Base-by-base conservation (phyloP, 805 yeast genomes). In the Jamesozyma rosinii region DNA sequence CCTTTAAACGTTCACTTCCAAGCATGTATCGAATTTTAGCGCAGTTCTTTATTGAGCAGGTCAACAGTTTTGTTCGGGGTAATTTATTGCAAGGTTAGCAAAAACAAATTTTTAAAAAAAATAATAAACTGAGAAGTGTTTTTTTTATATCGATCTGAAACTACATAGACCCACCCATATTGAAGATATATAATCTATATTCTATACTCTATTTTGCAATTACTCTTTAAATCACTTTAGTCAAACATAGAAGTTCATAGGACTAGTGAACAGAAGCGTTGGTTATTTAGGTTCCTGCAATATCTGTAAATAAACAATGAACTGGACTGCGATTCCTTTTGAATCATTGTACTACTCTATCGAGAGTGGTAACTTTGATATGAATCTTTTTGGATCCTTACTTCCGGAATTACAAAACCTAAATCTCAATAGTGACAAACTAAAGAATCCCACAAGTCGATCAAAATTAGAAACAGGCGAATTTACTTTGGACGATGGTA, bases 401-500 rank as follows among this genome's bases (percentile, higher is more conserved):
- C 54, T 67, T 33, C 51, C 59, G 20, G 85, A 79, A 61, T 64
- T 80, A 37, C 50, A 58, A 24, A 54, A 59, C 35, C 53, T 79
- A 38, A 61, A 74, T 40, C 48, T 66, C 0, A 65, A 66, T 17
- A 71, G 75, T 5, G 53, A 58, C 17, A 53, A 52, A 33, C n/a
- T 32, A 8, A 76, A 73, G 51, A 72, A 68, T 45, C 70, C 71
- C 15, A 26, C 64, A 5, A 72, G 79, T 37, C 68, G 81, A 53
- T 63, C 67, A 18, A 55, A 56, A 39, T 53, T 81, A 34, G 75
- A 77, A 45, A 54, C 51, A 29, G 75, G 76, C 3, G 68, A 63
- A 27, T 57, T 80, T 5, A 58, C 57, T 9, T 66, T 88, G 27
- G 64, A 70, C 17, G 81, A 80, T 20, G 73, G 71, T 13, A 40